Percentiles rank a stretch among this genome's conserved stretches.
These are phyloP conservation scores for Funneliformis mosseae DNA, from an alignment of 192 early-diverging fungal genomes.

Conservation along the genomic window DNA sequence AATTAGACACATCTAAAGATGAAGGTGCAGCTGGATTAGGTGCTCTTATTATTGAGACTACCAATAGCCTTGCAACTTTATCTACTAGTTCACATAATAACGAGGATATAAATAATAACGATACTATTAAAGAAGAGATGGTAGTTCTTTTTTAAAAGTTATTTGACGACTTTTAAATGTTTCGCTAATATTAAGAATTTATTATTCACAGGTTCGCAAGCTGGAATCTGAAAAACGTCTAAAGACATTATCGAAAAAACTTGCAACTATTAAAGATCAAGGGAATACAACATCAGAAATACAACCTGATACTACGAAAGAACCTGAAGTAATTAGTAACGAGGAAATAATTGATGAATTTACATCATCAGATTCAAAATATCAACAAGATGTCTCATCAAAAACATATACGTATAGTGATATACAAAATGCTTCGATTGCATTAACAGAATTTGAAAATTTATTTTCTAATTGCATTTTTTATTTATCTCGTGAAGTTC, in stretches of 20 bases:
- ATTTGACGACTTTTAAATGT: not conserved
- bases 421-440: constrained; percentile 54
- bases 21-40: constrained; percentile 68
- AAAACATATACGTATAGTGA: constrained; percentile 52
- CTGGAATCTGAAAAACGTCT: constrained; percentile 20
- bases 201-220: constrained; percentile 1
- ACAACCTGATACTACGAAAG: constrained; percentile 19
- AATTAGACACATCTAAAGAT: constrained; percentile 66
- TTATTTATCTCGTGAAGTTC: constrained; percentile 93
- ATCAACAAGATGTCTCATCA: constrained; percentile 42
- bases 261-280: constrained; percentile 13
- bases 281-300: not conserved
- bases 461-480: constrained; percentile 72
- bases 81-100: constrained; percentile 34
- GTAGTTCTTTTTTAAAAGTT: not conserved
- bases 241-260: constrained; percentile 21
- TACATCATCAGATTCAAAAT: constrained; percentile 36
- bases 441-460: constrained; percentile 47
- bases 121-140: not conserved
- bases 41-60: constrained; percentile 66
- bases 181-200: not conserved
- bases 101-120: not conserved
- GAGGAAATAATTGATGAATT: constrained; percentile 58
- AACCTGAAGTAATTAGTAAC: constrained; percentile 26
- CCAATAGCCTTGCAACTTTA: constrained; percentile 43